phyloP scores from a whole-genome alignment of 2,329 filamentous ascomycete species.

The Fusarium bulbicola region DNA sequence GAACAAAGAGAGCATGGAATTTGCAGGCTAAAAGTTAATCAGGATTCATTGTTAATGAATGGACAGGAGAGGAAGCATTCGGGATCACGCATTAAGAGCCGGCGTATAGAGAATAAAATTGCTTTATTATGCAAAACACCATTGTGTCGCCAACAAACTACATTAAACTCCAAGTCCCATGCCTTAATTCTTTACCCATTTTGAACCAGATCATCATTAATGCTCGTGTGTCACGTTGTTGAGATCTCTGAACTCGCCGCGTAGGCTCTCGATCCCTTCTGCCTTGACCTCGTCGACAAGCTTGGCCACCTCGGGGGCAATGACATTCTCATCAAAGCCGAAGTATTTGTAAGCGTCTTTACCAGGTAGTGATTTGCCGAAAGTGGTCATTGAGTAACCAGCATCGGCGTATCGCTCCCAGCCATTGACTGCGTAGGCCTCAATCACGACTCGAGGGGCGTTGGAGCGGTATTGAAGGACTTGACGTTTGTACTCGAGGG shows the following conservation, averaged over 20 bases:
- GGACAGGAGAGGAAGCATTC: neutral
- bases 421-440: constrained; percentile 65
- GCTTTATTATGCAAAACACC: constrained; percentile 12
- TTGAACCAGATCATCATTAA: constrained; percentile 8
- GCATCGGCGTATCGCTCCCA: constrained; percentile 71
- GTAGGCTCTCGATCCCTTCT: constrained; percentile 44
- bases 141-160: constrained; percentile 4
- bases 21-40: neutral
- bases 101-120: neutral
- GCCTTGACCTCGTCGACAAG: constrained; percentile 44
- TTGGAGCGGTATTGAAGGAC: constrained; percentile 55
- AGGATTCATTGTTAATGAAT: neutral
- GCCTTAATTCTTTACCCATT: neutral
- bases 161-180: constrained; percentile 19
- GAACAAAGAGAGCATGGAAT: neutral
- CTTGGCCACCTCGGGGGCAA: constrained; percentile 48
- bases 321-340: constrained; percentile 60
- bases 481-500: constrained; percentile 55
- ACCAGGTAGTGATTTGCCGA: constrained; percentile 65
- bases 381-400: constrained; percentile 61
- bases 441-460: constrained; percentile 64
- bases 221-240: constrained; percentile 40
- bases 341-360: constrained; percentile 65
- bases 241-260: constrained; percentile 46
- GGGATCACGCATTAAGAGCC: neutral